Evolutionary conservation across 2,329 filamentous ascomycete species (phyloP).

Genomic region (Plenodomus tracheiphilus): DNA sequence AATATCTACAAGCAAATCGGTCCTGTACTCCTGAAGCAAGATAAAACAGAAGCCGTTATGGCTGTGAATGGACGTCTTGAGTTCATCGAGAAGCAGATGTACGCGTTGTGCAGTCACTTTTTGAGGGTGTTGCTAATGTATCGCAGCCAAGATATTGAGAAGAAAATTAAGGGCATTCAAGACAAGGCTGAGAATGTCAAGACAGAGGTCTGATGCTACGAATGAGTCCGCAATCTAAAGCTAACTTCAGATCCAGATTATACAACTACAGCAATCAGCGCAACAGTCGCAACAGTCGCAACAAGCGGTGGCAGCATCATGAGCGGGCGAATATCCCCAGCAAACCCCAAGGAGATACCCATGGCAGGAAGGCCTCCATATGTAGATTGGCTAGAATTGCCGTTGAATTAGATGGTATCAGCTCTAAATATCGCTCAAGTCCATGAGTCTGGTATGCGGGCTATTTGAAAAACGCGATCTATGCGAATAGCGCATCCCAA

Average conservation of each 20-base stretch:
- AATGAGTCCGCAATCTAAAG: background rate
- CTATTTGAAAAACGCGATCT: too few species aligned
- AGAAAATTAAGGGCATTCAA: conserved; percentile 66
- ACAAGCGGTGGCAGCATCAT: conserved; percentile 17
- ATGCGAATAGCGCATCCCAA: too few species aligned
- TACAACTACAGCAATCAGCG: conserved; percentile 29
- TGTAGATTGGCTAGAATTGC: too few species aligned
- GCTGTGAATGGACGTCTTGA: conserved; percentile 89
- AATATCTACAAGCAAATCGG: conserved; percentile 96
- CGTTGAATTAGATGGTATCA: too few species aligned
- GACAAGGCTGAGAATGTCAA: conserved; percentile 67
- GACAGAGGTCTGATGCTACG: conserved; percentile 56
- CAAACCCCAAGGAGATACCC: conserved; percentile 11
- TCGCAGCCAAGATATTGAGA: conserved; percentile 66
- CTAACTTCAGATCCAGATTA: conserved; percentile 24
- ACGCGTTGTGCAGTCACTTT: conserved; percentile 35
- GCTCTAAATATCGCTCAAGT: too few species aligned
- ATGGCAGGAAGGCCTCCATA: background rate
- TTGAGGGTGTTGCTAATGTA: conserved; percentile 3
- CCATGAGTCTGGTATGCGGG: too few species aligned
- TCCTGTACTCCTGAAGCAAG: conserved; percentile 91
- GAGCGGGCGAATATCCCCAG: background rate
- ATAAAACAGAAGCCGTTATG: conserved; percentile 84
- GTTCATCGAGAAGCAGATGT: conserved; percentile 95
- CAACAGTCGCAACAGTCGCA: conserved; percentile 35